phyloP scores from a whole-genome alignment of 1,284 basidiomycete genomes.

The Schizophyllum commune region DNA sequence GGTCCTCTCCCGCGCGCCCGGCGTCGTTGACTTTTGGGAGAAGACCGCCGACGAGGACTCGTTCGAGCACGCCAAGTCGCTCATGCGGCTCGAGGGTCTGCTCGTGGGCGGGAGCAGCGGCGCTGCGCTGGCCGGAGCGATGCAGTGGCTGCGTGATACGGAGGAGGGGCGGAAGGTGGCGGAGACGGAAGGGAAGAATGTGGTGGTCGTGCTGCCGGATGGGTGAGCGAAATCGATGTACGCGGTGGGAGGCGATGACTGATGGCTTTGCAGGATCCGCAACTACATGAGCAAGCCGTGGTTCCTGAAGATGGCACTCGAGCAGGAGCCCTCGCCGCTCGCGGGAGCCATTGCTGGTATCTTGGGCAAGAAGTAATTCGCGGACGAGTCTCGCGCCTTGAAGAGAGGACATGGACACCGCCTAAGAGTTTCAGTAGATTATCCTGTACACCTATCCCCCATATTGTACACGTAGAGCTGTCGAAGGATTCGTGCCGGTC shows the following conservation, averaged over 20 bases:
- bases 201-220: conserved; percentile 86
- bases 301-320: conserved; percentile 65
- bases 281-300: conserved; percentile 96
- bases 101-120: conserved; percentile 92
- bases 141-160: conserved; percentile 68
- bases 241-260: neutral
- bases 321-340: conserved; percentile 44
- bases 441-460: neutral
- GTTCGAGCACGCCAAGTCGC: conserved; percentile 64
- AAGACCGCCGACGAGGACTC: conserved; percentile 83
- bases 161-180: conserved; percentile 65
- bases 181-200: conserved; percentile 70
- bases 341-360: conserved; percentile 41
- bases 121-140: conserved; percentile 71
- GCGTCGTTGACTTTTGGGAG: conserved; percentile 69
- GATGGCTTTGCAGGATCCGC: conserved; percentile 52
- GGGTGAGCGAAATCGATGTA: conserved; percentile 54
- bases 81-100: conserved; percentile 88
- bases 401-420: neutral
- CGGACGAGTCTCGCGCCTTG: neutral
- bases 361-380: conserved; percentile 12
- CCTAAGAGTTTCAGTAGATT: neutral
- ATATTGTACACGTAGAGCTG: neutral
- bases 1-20: conserved; percentile 56
- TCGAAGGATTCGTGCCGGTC: too few relatives aligned